Evolutionary conservation across 106 monocot genomes (phyloP), one percentile per base, ranked within the genome.

Genomic region (Vanilla planifolia): DNA sequence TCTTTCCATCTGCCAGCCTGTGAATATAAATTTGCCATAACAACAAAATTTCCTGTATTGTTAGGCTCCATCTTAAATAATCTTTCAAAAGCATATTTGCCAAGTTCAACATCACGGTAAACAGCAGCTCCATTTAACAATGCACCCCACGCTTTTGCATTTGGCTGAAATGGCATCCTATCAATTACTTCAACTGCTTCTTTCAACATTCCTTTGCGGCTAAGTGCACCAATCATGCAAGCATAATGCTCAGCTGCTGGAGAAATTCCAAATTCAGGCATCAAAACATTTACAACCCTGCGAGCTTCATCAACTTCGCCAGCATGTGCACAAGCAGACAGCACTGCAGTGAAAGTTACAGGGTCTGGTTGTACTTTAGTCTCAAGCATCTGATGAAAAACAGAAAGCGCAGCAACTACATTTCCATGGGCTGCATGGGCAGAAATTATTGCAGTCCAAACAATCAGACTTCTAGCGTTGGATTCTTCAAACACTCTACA

Each of bases 381-480:
- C 0, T 60, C 34, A 15, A 80, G 62, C 85, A 85, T 85, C 3
- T 56, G 39, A 8, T 19, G 6, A n/a, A 85, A 76, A 32, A 77
- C 17, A 21, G 23, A 15, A 11, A 80, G 23, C 16, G 71, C 77
- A 25, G 61, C 41, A 36, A 63, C 48, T 0, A 77, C 73, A 37
- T 80, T 71, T 0, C 80, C 80, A 43, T 74, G 80, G 15, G 71
- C 52, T 9, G 80, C 60, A 61, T 56, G 74, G 4, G 77, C 77
- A 0, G 80, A 85, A 67, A 85, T 77, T 7, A 85, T 80, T 4
- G 80, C 61, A 10, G 80, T 85, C 85, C 80, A 85, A 15, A 73
- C 23, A 28, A 80, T 51, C 5, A 77, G 63, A 50, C 64, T 80
- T 53, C 71, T 67, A 2, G 13, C 8, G 34, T 19, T 34, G 6